These are phyloP conservation scores for Brassica napus DNA, from an alignment of 345 rosid species.

Conservation along the genomic window Da-Ae NC_063438.1:4974501-4975000, in stretches of 20 bases:
- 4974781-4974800: constrained; percentile 48
- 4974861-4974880: constrained; percentile 53
- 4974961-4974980: not conserved
- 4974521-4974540: too few species aligned
- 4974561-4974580: too few species aligned
- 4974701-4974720: constrained; percentile 19
- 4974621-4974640: constrained; percentile 10
- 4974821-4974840: constrained; percentile 48
- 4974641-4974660: constrained; percentile 33
- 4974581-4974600: too few species aligned
- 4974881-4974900: constrained; percentile 16
- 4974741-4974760: not conserved
- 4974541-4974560: too few species aligned
- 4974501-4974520: too few species aligned
- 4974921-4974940: not conserved
- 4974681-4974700: constrained; percentile 33
- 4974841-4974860: constrained; percentile 51
- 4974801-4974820: constrained; percentile 45
- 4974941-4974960: not conserved
- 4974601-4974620: too few species aligned
- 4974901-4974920: constrained; percentile 23
- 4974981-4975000: not conserved
- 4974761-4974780: constrained; percentile 43
- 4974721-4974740: constrained; percentile 27
- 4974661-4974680: constrained; percentile 34